Evolutionary conservation across 768 basidiomycete genomes (phyloP), one percentile per base, ranked within the genome.

Genomic region (Pleurotus djamor): DNA sequence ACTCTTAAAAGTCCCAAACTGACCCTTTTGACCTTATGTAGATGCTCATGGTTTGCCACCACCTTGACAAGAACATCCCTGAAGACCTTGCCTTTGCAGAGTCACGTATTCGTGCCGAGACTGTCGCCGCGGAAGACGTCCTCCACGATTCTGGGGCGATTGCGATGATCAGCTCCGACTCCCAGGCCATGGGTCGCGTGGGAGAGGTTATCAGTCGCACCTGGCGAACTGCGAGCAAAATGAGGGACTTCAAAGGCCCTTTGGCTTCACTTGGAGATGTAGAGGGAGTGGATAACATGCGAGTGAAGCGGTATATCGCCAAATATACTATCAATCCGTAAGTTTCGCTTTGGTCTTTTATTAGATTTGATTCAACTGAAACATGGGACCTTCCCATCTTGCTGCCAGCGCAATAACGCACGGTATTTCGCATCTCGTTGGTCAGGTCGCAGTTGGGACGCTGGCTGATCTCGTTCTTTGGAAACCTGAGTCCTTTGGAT

Each of bases 31-130:
- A 28, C 21, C 2, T 28, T 28, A 28, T 28, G 21, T 28, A 97
- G 96, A 99, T 98, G 97, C 80, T 98, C 21, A 98, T 98, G 94
- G 95, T 98, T n/a, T 97, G 95, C 71, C 96, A 99, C 71, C 96
- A 99, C 72, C 84, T 99, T 58, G 94, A 97, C 75, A 85, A 79
- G 64, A 83, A 80, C n/a, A 94, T 96, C 64, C 84, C 90, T 1
- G 97, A 99, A 75, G 97, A 99, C 65, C 80, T 98, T 44, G 85
- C 91, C 1, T 99, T 99, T 66, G 96, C 97, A 3, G 96, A 98
- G 63, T 98, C 96, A 6, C 91, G 97, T 37, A 98, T 99, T 66
- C 86, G 97, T 37, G 94, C 86, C 0, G 96, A 98, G 76, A 99
- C 97, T 0, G 89, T 98, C 47, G 97, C 97, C 0, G 97, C 97